A percentile compares a stretch with the other conserved stretches of the same genome.
These are phyloP conservation scores for Skeletonema tropicum DNA, from an alignment of 108 stramenopile species.

Conservation along the genomic window DNA sequence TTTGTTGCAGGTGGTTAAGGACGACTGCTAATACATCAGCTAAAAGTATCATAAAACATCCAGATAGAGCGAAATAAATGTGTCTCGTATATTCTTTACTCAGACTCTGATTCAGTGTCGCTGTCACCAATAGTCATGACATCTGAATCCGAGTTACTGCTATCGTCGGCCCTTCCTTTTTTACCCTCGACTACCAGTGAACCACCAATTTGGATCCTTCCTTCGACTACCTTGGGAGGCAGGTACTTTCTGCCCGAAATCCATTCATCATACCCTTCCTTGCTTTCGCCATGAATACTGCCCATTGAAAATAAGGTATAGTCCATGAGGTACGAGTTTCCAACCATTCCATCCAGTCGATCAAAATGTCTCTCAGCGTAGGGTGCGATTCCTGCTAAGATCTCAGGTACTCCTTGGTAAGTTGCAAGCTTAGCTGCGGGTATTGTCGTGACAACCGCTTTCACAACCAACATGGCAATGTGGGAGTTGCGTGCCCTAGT, in stretches of 20 bases:
- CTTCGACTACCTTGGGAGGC: constrained; percentile 75
- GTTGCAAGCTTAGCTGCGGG: constrained; percentile 66
- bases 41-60: not conserved
- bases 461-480: constrained; percentile 74
- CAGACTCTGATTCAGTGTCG: constrained; percentile 29
- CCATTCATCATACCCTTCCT: constrained; percentile 59
- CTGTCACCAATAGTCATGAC: constrained; percentile 83
- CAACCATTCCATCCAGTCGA: constrained; percentile 74
- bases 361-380: constrained; percentile 92
- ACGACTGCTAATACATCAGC: not conserved
- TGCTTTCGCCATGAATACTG: constrained; percentile 42
- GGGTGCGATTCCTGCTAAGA: constrained; percentile 77
- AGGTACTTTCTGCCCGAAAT: constrained; percentile 61
- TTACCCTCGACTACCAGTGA: constrained; percentile 58
- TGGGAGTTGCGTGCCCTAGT: constrained; percentile 82
- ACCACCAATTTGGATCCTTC: constrained; percentile 81
- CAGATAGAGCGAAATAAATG: not conserved
- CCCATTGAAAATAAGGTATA: constrained; percentile 78
- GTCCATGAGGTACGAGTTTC: constrained; percentile 78
- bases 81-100: not conserved
- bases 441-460: constrained; percentile 73
- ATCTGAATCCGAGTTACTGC: constrained; percentile 51
- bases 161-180: constrained; percentile 37
- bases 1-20: not conserved
- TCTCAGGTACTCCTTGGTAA: constrained; percentile 71